Percentiles rank a stretch among this genome's conserved stretches.
These are phyloP conservation scores for Xylaria nigripes DNA, from an alignment of 495 filamentous ascomycete species.

Conservation along the genomic window DNA sequence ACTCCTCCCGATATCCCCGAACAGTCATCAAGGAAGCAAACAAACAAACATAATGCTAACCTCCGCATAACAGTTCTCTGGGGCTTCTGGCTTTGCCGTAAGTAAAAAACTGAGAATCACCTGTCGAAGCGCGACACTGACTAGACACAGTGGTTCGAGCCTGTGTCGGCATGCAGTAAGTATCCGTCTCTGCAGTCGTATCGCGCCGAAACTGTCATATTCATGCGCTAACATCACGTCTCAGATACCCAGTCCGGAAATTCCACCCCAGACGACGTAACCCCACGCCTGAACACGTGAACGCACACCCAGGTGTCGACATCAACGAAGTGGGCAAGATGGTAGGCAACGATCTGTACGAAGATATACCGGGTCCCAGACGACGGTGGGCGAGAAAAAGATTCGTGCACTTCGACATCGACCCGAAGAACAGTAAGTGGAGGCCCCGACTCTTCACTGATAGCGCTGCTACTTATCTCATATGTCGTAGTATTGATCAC, in stretches of 20 bases:
- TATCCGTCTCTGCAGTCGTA: not conserved
- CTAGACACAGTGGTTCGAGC: constrained; percentile 11
- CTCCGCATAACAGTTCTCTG: constrained; percentile 9
- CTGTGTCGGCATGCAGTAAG: constrained; percentile 16
- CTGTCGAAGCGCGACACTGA: not conserved
- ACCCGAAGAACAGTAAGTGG: constrained; percentile 16
- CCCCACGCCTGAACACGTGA: too few species aligned
- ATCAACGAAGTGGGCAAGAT: not conserved
- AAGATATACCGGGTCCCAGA: constrained; percentile 4
- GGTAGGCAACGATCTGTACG: constrained; percentile 8
- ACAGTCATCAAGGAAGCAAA: not conserved
- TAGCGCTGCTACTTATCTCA: not conserved
- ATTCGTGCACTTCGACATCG: constrained; percentile 19
- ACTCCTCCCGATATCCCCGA: not conserved
- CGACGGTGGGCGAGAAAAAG: constrained; percentile 8
- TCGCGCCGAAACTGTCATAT: not conserved
- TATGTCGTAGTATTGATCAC: constrained; percentile 7
- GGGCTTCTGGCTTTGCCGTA: constrained; percentile 17
- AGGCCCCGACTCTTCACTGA: not conserved
- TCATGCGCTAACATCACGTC: not conserved
- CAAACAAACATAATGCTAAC: not conserved
- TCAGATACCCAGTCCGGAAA: constrained; percentile 12
- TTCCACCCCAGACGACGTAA: constrained; percentile 14
- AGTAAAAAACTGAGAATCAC: not conserved
- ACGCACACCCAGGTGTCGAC: not conserved